Evolutionary conservation across 148 eudicot species (phyloP), one percentile per base, ranked within the genome.

Genomic region (Pouteria glomerata): DNA sequence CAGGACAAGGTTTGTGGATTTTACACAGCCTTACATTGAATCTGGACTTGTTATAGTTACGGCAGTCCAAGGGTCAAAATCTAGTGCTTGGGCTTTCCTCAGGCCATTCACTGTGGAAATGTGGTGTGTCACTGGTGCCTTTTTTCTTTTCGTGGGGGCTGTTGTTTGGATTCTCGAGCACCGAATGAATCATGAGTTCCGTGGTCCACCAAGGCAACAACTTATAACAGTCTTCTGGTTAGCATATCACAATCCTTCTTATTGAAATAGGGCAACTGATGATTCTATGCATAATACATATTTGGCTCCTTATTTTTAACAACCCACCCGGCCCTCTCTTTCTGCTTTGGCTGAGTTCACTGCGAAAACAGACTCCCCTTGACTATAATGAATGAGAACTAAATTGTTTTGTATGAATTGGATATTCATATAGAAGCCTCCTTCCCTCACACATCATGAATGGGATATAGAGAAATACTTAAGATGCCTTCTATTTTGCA

Each of bases 151-250:
- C n/a, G 83, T 90, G 27, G 96, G 90, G 48, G 79, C 78, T 63
- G 90, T 86, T 62, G 81, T 90, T 74, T 90, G 96, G 96, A 85
- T 88, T 59, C 87, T 90, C 31, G 96, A 90, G 85, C 96, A 90
- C 78, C 89, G 90, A 44, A 50, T 78, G 24, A 90, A 90, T 63
- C 80, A 78, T 27, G 90, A 90, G 30, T 90, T 90, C 74, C 92
- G 96, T 62, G 96, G 96, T 63, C 77, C 96, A 39, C 92, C 90
- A n/a, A 71, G 85, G 31, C 90, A 84, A 70, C 97, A 92, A 73
- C 68, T 89, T 37, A 80, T 79, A 5, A 92, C 97, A 27, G 78
- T 89, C 56, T 71, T 85, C 29, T 89, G 92, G 96, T 92, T 52
- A 73, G 90, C 77, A 57, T 52, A 21, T 73, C 33, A 59, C 1